Conservation (phyloP, 129 eudicot species). For the Mikania micrantha region DNA sequence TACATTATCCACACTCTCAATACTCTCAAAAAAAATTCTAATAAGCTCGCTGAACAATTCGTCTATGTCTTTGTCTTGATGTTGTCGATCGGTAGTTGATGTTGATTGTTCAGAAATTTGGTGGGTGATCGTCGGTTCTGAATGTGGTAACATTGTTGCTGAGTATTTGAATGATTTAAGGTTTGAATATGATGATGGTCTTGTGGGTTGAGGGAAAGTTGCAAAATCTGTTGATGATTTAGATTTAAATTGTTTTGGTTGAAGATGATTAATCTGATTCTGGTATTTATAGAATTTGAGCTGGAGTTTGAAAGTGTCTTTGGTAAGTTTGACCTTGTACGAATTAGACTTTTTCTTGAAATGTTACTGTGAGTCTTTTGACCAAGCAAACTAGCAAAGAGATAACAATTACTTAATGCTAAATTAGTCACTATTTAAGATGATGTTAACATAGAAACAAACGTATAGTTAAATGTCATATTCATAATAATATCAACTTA, state of each 20-base stretch:
- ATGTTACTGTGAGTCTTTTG: too few relatives aligned
- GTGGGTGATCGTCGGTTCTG: not conserved
- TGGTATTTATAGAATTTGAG: not conserved
- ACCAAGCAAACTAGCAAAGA: too few relatives aligned
- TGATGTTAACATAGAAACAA: too few relatives aligned
- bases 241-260: not conserved
- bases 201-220: slow-evolving; percentile 14
- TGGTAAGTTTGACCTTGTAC: too few relatives aligned
- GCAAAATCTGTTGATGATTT: not conserved
- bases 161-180: slow-evolving; percentile 14
- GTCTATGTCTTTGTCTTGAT: not conserved
- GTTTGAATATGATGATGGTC: slow-evolving; percentile 12
- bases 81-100: not conserved
- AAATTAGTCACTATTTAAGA: too few relatives aligned
- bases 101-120: not conserved
- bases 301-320: not conserved
- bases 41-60: slow-evolving; percentile 12
- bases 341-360: too few relatives aligned
- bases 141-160: not conserved
- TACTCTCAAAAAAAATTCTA: slow-evolving; percentile 9
- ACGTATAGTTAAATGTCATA: too few relatives aligned
- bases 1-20: slow-evolving; percentile 5
- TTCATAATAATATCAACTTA: too few relatives aligned
- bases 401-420: too few relatives aligned
- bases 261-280: not conserved